A percentile compares a stretch with the other conserved stretches of the same genome.
Conservation (phyloP, 2,329 filamentous ascomycete species). For the Exophiala spinifera region DNA sequence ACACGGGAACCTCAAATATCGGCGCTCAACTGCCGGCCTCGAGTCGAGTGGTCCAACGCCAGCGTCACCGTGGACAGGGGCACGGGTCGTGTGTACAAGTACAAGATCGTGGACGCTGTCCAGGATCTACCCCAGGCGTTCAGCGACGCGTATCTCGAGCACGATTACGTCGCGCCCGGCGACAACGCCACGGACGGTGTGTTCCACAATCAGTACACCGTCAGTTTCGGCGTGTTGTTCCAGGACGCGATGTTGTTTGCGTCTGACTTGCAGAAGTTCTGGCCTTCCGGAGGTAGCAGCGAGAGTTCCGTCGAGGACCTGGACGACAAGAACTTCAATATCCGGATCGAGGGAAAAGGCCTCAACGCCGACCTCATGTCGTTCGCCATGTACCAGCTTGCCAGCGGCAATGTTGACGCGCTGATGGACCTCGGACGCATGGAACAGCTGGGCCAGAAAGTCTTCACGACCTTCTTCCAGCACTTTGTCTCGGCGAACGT, state of each 20-base stretch:
- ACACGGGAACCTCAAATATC: constrained; percentile 2
- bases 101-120: constrained; percentile 1
- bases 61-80: constrained; percentile 12
- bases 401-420: constrained; percentile 1
- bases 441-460: constrained; percentile 6
- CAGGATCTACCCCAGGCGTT: background rate
- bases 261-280: background rate
- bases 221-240: constrained; percentile 13
- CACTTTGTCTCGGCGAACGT: constrained; percentile 11
- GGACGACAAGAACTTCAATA: constrained; percentile 12
- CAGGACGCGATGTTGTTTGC: constrained; percentile 12
- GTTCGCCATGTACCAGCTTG: constrained; percentile 10
- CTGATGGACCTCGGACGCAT: constrained; percentile 3
- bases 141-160: constrained; percentile 8
- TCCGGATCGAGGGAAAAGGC: constrained; percentile 4
- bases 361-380: constrained; percentile 17
- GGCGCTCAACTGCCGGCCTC: constrained; percentile 15
- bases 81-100: constrained; percentile 6
- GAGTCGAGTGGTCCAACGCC: constrained; percentile 12
- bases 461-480: constrained; percentile 16
- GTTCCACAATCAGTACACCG: constrained; percentile 7
- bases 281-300: background rate
- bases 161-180: constrained; percentile 2
- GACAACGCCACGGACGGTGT: background rate
- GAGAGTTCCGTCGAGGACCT: background rate